Evolutionary conservation across 2,329 filamentous ascomycete species (phyloP).

Genomic region (Trichophyton benhamiae): DNA sequence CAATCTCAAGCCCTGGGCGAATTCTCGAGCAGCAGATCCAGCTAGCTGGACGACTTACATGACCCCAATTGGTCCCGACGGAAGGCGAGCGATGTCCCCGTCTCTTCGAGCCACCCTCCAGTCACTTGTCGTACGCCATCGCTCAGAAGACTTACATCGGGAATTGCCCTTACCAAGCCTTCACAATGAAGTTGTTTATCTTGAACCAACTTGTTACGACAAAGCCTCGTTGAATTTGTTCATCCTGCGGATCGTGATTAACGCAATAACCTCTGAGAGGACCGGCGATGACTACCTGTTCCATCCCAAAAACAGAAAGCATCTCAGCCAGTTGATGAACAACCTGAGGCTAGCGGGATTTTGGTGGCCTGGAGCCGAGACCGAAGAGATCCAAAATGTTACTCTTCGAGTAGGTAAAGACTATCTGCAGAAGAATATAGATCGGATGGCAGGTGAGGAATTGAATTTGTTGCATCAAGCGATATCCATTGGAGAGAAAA

Average conservation of each 20-base stretch:
- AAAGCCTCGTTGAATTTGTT: slow-evolving; percentile 75
- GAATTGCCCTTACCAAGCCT: slow-evolving; percentile 58
- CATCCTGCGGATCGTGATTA: slow-evolving; percentile 69
- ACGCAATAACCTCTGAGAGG: slow-evolving; percentile 77
- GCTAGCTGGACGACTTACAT: slow-evolving; percentile 65
- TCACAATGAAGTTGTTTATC: slow-evolving; percentile 55
- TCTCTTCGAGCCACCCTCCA: slow-evolving; percentile 57
- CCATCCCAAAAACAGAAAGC: slow-evolving; percentile 57
- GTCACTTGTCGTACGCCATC: slow-evolving; percentile 70
- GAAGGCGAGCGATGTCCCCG: slow-evolving; percentile 32
- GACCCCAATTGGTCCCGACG: slow-evolving; percentile 46
- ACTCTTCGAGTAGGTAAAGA: slow-evolving; percentile 53
- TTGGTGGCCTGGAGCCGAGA: slow-evolving; percentile 67
- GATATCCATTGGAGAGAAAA: slow-evolving; percentile 50
- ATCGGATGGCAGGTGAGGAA: slow-evolving; percentile 51
- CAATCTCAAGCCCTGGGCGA: slow-evolving; percentile 66
- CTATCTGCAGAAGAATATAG: slow-evolving; percentile 53
- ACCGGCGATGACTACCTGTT: slow-evolving; percentile 82
- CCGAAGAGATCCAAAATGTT: slow-evolving; percentile 45
- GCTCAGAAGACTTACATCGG: slow-evolving; percentile 53
- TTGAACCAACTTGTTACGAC: slow-evolving; percentile 77
- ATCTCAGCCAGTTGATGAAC: slow-evolving; percentile 54
- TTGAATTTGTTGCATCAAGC: slow-evolving; percentile 48
- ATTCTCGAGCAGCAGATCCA: slow-evolving; percentile 45
- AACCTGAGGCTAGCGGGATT: slow-evolving; percentile 78